Evolutionary conservation across 2,329 filamentous ascomycete genomes (phyloP).

Genomic region (Madurella fahalii): DNA sequence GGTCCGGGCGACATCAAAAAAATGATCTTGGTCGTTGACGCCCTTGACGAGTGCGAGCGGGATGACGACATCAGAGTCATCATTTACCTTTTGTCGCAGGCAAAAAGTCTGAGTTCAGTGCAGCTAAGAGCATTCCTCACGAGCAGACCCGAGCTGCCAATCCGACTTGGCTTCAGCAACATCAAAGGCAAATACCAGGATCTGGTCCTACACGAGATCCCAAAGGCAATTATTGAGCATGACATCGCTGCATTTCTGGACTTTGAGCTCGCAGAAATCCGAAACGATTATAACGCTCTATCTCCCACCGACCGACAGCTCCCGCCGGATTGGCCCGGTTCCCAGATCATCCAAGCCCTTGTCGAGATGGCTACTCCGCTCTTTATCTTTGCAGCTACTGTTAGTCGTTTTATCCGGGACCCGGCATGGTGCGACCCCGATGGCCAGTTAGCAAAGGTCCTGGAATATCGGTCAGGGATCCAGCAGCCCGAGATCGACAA

Average conservation of each 20-base stretch:
- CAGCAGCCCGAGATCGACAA: constrained; percentile 4
- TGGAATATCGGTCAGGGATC: constrained; percentile 23
- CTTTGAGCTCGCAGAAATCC: constrained; percentile 30
- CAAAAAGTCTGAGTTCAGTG: constrained; percentile 13
- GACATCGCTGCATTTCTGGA: constrained; percentile 36
- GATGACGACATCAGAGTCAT: constrained; percentile 31
- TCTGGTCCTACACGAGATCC: constrained; percentile 36
- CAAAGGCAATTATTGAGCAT: constrained; percentile 25
- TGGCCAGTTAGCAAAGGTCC: constrained; percentile 21
- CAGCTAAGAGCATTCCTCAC: constrained; percentile 38
- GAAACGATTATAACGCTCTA: constrained; percentile 21
- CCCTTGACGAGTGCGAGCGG: constrained; percentile 23
- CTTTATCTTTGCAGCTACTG: constrained; percentile 29
- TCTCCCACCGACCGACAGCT: constrained; percentile 4
- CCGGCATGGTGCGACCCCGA: constrained; percentile 26
- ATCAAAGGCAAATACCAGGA: constrained; percentile 29
- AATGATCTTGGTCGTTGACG: constrained; percentile 5
- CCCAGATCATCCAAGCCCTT: neutral
- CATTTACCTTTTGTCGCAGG: constrained; percentile 28
- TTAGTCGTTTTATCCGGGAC: constrained; percentile 25
- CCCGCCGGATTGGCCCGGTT: constrained; percentile 13
- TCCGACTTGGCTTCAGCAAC: constrained; percentile 34
- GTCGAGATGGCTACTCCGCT: constrained; percentile 21
- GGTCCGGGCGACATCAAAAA: neutral
- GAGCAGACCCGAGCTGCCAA: constrained; percentile 38